These are phyloP conservation scores for Huntiella moniliformis DNA, from an alignment of 2,329 filamentous ascomycete species.

Conservation along the genomic window DNA sequence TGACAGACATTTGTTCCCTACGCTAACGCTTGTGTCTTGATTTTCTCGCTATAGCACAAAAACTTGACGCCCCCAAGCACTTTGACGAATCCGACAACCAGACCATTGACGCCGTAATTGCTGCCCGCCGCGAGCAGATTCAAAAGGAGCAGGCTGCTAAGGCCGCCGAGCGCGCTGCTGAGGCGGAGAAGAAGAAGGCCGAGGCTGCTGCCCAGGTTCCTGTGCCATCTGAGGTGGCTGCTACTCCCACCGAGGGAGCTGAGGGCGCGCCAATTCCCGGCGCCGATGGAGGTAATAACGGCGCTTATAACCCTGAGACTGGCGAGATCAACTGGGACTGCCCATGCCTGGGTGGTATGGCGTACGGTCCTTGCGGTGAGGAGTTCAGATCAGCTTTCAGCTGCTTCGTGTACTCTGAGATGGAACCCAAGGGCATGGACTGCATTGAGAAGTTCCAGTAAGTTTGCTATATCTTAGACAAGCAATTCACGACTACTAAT, in stretches of 20 bases:
- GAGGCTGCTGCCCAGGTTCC: constrained; percentile 6
- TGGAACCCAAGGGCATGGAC: constrained; percentile 94
- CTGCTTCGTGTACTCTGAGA: constrained; percentile 90
- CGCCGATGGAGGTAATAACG: constrained; percentile 29
- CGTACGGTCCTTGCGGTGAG: constrained; percentile 82
- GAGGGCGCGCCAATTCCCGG: constrained; percentile 15
- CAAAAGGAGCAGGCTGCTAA: constrained; percentile 18
- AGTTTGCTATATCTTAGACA: constrained; percentile 19
- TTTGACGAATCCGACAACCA: constrained; percentile 38
- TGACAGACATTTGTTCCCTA: background rate
- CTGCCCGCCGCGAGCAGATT: constrained; percentile 38
- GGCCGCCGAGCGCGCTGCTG: constrained; percentile 13
- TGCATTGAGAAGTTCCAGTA: constrained; percentile 97
- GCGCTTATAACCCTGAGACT: constrained; percentile 93
- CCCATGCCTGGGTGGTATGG: constrained; percentile 93
- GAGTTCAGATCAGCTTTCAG: constrained; percentile 92
- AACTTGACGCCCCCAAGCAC: constrained; percentile 14
- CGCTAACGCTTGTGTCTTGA: background rate
- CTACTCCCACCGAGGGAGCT: constrained; percentile 5
- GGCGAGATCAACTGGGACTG: constrained; percentile 99
- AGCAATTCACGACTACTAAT: constrained; percentile 1
- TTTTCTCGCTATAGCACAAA: constrained; percentile 5
- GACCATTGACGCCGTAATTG: constrained; percentile 48
- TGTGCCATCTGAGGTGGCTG: constrained; percentile 1
- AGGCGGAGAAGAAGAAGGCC: constrained; percentile 15